phyloP scores from a whole-genome alignment of 805 yeast species.

The Hanseniaspora valbyensis region DNA sequence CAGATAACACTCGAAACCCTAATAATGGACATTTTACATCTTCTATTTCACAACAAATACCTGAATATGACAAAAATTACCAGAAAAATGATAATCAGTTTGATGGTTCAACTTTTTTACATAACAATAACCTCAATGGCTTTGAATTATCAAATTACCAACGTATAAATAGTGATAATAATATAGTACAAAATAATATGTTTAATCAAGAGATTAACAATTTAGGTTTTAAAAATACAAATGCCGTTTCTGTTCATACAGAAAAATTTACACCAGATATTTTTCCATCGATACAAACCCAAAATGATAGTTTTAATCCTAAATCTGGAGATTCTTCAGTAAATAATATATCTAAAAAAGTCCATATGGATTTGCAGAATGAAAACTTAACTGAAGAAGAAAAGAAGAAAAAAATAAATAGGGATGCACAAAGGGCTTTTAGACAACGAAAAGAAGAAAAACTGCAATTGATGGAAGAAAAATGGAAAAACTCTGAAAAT shows the following conservation, averaged over 20 bases:
- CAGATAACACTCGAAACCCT: background rate
- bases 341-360: background rate
- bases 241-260: background rate
- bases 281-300: too few relatives aligned
- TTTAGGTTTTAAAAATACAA: background rate
- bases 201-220: background rate
- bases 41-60: background rate
- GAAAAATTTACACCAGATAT: background rate
- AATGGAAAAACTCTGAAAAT: slow-evolving; percentile 46
- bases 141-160: too few relatives aligned
- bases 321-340: background rate
- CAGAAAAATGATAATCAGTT: too few relatives aligned
- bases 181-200: too few relatives aligned
- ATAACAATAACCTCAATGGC: too few relatives aligned
- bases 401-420: slow-evolving; percentile 64
- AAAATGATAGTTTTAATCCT: background rate
- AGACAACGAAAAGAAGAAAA: slow-evolving; percentile 69
- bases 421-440: slow-evolving; percentile 83
- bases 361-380: too few relatives aligned
- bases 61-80: too few relatives aligned
- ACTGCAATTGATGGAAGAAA: slow-evolving; percentile 53
- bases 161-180: too few relatives aligned
- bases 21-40: too few relatives aligned
- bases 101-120: too few relatives aligned
- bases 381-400: slow-evolving; percentile 28